Percentiles rank a stretch among this genome's conserved stretches.
Evolutionary conservation across 805 yeast genomes (phyloP).

Genomic region (Metschnikowia aberdeeniae): DNA sequence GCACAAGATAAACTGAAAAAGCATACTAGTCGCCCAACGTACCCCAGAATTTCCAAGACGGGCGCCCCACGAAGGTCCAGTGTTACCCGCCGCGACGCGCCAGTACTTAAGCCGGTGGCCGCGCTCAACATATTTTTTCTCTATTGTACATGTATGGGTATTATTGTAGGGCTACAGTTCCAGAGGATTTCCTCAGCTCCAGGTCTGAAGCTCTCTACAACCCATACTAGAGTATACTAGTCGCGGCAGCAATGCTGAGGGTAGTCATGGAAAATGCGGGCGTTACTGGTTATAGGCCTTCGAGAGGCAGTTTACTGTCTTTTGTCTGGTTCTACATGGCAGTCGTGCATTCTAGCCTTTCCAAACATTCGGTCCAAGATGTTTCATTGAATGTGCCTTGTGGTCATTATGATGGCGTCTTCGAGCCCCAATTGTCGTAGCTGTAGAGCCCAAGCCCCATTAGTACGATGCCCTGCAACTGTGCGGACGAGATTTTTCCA

Average conservation of each 20-base stretch:
- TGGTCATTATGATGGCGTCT: background rate
- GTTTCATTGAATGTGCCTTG: background rate
- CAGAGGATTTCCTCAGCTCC: constrained; percentile 20
- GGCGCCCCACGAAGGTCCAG: background rate
- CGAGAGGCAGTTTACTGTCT: constrained; percentile 4
- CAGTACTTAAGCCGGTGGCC: constrained; percentile 10
- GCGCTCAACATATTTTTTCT: constrained; percentile 18
- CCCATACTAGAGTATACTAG: constrained; percentile 45
- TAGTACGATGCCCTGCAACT: constrained; percentile 45
- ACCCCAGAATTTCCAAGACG: background rate
- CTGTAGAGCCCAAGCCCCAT: constrained; percentile 56
- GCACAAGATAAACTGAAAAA: background rate
- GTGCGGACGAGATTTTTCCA: constrained; percentile 40
- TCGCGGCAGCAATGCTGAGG: constrained; percentile 20
- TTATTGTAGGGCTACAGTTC: constrained; percentile 46
- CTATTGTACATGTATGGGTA: constrained; percentile 46
- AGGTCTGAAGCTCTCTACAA: constrained; percentile 48
- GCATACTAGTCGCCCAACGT: background rate
- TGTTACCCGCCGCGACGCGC: constrained; percentile 24
- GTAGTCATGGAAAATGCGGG: constrained; percentile 43
- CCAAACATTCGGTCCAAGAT: constrained; percentile 26
- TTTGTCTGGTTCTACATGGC: constrained; percentile 17
- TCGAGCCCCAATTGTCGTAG: constrained; percentile 61
- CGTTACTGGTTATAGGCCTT: constrained; percentile 24
- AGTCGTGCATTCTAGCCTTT: constrained; percentile 41